Percentiles rank a stretch among this genome's conserved stretches.
Evolutionary conservation across 192 early-diverging fungal genomes (phyloP).

Genomic region (Coemansia sp.): DNA sequence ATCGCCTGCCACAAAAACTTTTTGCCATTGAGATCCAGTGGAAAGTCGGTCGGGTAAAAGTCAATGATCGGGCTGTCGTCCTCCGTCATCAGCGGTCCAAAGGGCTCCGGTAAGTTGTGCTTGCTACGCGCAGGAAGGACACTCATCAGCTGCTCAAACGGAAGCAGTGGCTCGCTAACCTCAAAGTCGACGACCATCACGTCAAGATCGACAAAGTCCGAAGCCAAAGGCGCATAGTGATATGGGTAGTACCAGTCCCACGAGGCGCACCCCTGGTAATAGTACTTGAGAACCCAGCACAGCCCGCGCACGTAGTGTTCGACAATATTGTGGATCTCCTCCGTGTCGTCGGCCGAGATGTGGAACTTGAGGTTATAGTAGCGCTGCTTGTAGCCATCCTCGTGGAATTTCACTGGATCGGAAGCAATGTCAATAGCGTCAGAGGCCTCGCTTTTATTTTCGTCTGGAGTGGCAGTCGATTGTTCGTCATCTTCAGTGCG

Average conservation of each 20-base stretch:
- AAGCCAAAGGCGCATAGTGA: slow-evolving; percentile 90
- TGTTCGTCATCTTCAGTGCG: slow-evolving; percentile 43
- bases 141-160: slow-evolving; percentile 97
- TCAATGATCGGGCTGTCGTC: slow-evolving; percentile 85
- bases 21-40: slow-evolving; percentile 93
- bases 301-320: slow-evolving; percentile 91
- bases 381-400: slow-evolving; percentile 73
- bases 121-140: slow-evolving; percentile 84
- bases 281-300: slow-evolving; percentile 96
- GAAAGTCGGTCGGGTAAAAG: slow-evolving; percentile 93
- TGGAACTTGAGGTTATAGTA: slow-evolving; percentile 74
- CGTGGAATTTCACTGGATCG: slow-evolving; percentile 70
- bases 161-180: slow-evolving; percentile 79
- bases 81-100: slow-evolving; percentile 81
- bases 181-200: slow-evolving; percentile 79
- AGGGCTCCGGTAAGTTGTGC: slow-evolving; percentile 60
- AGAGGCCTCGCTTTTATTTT: slow-evolving; percentile 31
- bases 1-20: slow-evolving; percentile 94
- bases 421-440: slow-evolving; percentile 13
- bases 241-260: slow-evolving; percentile 99
- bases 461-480: slow-evolving; percentile 9
- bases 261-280: slow-evolving; percentile 90
- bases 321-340: slow-evolving; percentile 60
- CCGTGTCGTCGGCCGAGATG: slow-evolving; percentile 61
- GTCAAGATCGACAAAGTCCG: slow-evolving; percentile 79